Percentiles rank a stretch among this genome's conserved stretches.
Evolutionary conservation across 495 filamentous ascomycete species (phyloP).

Genomic region (Penicillium bialowiezense): DNA sequence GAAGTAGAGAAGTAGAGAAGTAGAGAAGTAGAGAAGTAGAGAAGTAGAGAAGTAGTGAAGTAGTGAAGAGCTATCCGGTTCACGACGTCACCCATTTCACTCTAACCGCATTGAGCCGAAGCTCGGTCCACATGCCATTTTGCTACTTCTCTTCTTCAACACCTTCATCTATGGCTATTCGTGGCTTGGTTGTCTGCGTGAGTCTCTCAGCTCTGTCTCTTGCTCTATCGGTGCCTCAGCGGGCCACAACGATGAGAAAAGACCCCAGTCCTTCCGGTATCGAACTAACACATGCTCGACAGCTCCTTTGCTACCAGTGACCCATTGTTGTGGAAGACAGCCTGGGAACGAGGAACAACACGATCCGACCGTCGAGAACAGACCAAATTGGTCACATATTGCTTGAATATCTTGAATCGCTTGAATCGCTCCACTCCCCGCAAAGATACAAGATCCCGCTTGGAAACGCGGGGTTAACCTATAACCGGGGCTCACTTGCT

Average conservation of each 20-base stretch:
- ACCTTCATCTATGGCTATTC: slow-evolving; percentile 3
- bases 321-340: slow-evolving; percentile 6
- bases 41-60: no score
- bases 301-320: slow-evolving; percentile 7
- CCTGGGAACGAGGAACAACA: no score
- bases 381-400: neutral
- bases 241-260: no score
- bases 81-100: slow-evolving; percentile 25
- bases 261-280: no score
- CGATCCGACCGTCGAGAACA: neutral
- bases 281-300: slow-evolving; percentile 6
- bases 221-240: no score
- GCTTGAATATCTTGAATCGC: neutral
- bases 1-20: no score
- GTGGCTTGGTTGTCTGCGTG: neutral
- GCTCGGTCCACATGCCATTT: slow-evolving; percentile 28
- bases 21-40: no score
- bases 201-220: no score
- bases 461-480: slow-evolving; percentile 8
- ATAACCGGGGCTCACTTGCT: neutral
- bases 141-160: slow-evolving; percentile 10
- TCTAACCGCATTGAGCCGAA: slow-evolving; percentile 26
- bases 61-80: no score
- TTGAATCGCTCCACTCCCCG: neutral
- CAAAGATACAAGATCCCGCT: neutral